Conservation (phyloP, 2,329 filamentous ascomycete genomes). For the Fusarium anguioides region DNA sequence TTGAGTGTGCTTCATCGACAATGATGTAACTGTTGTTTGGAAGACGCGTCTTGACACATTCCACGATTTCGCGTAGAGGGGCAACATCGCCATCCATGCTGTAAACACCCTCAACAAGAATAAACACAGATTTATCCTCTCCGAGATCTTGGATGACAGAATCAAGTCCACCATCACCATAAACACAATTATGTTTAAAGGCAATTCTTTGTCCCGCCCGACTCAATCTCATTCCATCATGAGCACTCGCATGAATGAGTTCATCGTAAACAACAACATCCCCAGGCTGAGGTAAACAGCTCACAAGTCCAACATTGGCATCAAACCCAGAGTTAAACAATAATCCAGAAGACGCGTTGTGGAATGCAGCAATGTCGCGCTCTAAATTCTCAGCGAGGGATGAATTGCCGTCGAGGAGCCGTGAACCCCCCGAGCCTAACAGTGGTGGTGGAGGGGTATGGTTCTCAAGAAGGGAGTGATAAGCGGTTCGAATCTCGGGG, state of each 20-base stretch:
- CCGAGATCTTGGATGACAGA: conserved; percentile 50
- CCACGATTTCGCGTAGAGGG: conserved; percentile 70
- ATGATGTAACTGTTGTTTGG: conserved; percentile 72
- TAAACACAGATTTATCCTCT: conserved; percentile 65
- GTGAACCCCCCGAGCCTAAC: conserved; percentile 64
- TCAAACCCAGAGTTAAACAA: conserved; percentile 72
- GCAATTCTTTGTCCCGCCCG: conserved; percentile 60
- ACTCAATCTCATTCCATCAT: conserved; percentile 78
- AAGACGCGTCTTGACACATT: conserved; percentile 65
- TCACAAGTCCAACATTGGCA: conserved; percentile 73
- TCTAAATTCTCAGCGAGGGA: conserved; percentile 59
- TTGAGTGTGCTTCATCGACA: conserved; percentile 76
- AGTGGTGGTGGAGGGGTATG: conserved; percentile 36
- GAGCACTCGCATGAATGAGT: conserved; percentile 80
- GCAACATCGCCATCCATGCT: conserved; percentile 86
- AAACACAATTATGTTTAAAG: conserved; percentile 69
- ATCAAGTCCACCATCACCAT: conserved; percentile 38
- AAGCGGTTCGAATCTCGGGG: conserved; percentile 68
- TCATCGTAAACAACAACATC: conserved; percentile 79
- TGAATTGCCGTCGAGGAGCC: conserved; percentile 64
- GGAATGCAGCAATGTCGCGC: conserved; percentile 58
- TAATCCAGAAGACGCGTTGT: conserved; percentile 58
- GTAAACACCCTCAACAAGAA: conserved; percentile 78
- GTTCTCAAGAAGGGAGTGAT: conserved; percentile 58
- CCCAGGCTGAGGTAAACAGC: conserved; percentile 67